A percentile compares a stretch with the other conserved stretches of the same genome.
Evolutionary conservation across 805 yeast species (phyloP).

Genomic region (Candida ipomoeae): DNA sequence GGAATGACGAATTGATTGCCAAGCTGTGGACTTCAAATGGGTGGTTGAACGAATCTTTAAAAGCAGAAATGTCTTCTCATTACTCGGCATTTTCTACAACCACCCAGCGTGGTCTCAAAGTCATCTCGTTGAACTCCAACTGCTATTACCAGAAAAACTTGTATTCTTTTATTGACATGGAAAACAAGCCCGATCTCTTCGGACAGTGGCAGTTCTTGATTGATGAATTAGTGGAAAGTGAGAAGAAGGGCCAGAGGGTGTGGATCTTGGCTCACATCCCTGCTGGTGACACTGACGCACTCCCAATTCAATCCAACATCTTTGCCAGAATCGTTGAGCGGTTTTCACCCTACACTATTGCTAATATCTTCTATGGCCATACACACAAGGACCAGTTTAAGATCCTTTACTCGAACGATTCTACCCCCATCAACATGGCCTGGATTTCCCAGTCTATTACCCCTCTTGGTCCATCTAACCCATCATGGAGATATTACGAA

Average conservation of each 20-base stretch:
- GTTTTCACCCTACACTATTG: constrained; percentile 65
- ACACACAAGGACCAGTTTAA: constrained; percentile 68
- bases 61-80: constrained; percentile 36
- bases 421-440: constrained; percentile 49
- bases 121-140: constrained; percentile 51
- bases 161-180: constrained; percentile 48
- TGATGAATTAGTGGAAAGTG: constrained; percentile 59
- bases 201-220: constrained; percentile 61
- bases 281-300: constrained; percentile 46
- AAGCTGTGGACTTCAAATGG: constrained; percentile 35
- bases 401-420: constrained; percentile 46
- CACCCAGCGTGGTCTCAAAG: constrained; percentile 46
- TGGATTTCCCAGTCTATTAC: constrained; percentile 68
- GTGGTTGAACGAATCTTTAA: constrained; percentile 29
- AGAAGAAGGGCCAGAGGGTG: constrained; percentile 55
- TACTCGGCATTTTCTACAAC: constrained; percentile 59
- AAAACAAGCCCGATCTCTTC: constrained; percentile 54
- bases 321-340: constrained; percentile 58
- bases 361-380: constrained; percentile 68
- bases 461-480: constrained; percentile 56
- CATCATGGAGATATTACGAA: constrained; percentile 70
- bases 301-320: constrained; percentile 57
- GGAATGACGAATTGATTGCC: constrained; percentile 36
- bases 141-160: constrained; percentile 61
- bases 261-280: constrained; percentile 75